Conservation (phyloP, 495 filamentous ascomycete species). For the Aspergillus mulundensis region DNA sequence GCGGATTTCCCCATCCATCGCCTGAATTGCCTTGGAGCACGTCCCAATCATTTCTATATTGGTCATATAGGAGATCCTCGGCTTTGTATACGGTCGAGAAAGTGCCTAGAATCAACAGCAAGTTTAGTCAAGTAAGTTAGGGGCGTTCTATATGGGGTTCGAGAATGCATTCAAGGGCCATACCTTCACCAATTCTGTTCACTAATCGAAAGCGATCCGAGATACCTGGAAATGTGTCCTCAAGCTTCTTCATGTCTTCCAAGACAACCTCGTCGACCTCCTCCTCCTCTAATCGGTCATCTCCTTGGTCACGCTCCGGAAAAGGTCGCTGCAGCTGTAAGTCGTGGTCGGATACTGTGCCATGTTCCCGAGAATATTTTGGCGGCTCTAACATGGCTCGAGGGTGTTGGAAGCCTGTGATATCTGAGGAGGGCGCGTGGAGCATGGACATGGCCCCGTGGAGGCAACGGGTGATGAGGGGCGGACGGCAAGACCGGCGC, state of each 20-base stretch:
- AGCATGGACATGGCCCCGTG: conserved; percentile 27
- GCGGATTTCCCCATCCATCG: conserved; percentile 58
- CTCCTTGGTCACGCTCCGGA: conserved; percentile 35
- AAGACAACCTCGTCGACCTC: conserved; percentile 66
- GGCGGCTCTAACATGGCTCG: conserved; percentile 15
- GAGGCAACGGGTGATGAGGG: neutral
- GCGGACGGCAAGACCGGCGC: neutral
- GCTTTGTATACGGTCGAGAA: conserved; percentile 99
- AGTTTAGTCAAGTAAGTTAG: neutral
- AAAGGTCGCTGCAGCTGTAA: conserved; percentile 21
- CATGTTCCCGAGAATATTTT: conserved; percentile 33
- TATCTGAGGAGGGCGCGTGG: conserved; percentile 20
- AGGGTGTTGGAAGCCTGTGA: conserved; percentile 24
- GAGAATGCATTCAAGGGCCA: neutral
- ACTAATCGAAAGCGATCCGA: conserved; percentile 80
- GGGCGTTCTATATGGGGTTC: neutral
- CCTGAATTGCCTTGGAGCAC: conserved; percentile 54
- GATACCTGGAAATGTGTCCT: conserved; percentile 78
- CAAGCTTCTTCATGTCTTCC: conserved; percentile 82
- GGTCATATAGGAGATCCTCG: conserved; percentile 85
- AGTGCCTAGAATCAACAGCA: conserved; percentile 58
- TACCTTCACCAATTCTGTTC: conserved; percentile 95
- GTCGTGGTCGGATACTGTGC: conserved; percentile 25
- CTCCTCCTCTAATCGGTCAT: conserved; percentile 47
- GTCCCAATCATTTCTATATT: conserved; percentile 86